A percentile compares a stretch with the other conserved stretches of the same genome.
phyloP scores from a whole-genome alignment of 768 basidiomycete species.

The Lactarius hatsudake region DNA sequence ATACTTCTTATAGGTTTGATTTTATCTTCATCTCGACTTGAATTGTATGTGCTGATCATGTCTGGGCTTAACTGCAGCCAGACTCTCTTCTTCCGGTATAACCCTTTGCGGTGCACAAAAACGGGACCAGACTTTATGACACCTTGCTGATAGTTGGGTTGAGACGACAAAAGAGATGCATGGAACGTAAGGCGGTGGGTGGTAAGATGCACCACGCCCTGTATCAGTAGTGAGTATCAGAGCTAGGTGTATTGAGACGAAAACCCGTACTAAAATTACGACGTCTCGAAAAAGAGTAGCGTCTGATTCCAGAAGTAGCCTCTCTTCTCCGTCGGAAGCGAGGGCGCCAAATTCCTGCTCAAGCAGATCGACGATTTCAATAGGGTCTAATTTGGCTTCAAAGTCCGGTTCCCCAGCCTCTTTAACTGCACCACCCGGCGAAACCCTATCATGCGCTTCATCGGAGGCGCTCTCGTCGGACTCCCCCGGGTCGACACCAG shows the following conservation, averaged over 20 bases:
- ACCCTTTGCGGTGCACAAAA: constrained; percentile 44
- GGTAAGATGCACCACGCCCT: constrained; percentile 62
- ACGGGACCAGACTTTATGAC: constrained; percentile 52
- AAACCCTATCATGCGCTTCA: constrained; percentile 28
- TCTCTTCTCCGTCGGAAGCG: constrained; percentile 44
- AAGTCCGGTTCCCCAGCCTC: neutral
- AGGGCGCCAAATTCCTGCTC: constrained; percentile 56
- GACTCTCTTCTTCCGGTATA: constrained; percentile 47
- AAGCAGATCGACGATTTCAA: constrained; percentile 50
- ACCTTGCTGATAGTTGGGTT: constrained; percentile 36
- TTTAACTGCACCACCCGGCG: neutral
- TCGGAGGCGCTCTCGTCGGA: constrained; percentile 28
- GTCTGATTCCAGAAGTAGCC: constrained; percentile 52
- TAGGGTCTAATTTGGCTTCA: constrained; percentile 39
- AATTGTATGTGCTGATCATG: constrained; percentile 56
- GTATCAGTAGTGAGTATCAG: constrained; percentile 8
- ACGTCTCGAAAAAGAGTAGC: constrained; percentile 49
- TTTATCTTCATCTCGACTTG: constrained; percentile 51
- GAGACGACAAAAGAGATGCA: constrained; percentile 52
- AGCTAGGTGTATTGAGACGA: constrained; percentile 13
- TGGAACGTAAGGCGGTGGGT: constrained; percentile 66
- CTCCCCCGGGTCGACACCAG: constrained; percentile 7
- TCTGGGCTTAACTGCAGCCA: constrained; percentile 64
- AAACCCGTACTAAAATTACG: constrained; percentile 42
- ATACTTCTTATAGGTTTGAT: constrained; percentile 51